These are phyloP conservation scores for Leishmania turanica DNA, from an alignment of 208 protist species.

Conservation along the genomic window DNA sequence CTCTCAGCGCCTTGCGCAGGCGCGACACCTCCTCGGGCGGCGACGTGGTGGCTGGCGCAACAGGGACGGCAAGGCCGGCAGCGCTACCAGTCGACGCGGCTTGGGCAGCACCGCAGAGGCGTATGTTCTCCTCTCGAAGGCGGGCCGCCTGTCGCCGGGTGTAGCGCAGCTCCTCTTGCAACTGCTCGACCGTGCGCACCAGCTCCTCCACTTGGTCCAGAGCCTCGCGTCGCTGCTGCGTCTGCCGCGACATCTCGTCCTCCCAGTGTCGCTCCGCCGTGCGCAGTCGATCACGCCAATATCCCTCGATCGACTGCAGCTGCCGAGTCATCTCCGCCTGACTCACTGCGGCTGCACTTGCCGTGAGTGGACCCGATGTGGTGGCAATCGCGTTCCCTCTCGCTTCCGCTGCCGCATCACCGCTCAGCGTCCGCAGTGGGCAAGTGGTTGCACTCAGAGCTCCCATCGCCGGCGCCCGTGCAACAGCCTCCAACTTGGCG, in stretches of 20 bases:
- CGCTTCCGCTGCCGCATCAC: neutral
- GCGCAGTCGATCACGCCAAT: constrained; percentile 58
- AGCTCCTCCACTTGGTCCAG: constrained; percentile 50
- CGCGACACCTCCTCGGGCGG: constrained; percentile 14
- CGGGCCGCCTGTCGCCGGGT: constrained; percentile 35
- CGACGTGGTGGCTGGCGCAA: neutral
- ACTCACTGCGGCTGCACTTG: constrained; percentile 4
- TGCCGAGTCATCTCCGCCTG: constrained; percentile 44
- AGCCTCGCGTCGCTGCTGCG: constrained; percentile 34
- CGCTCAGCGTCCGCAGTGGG: neutral
- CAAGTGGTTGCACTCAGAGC: neutral
- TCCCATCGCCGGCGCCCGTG: constrained; percentile 26
- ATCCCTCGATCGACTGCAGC: constrained; percentile 47
- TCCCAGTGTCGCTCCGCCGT: constrained; percentile 46
- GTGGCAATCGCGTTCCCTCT: neutral
- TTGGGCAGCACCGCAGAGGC: constrained; percentile 9
- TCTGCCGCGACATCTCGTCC: constrained; percentile 34
- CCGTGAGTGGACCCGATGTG: neutral
- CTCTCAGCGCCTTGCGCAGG: constrained; percentile 17
- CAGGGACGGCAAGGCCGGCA: neutral
- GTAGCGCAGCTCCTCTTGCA: constrained; percentile 45
- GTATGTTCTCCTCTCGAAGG: constrained; percentile 34
- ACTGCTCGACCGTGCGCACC: constrained; percentile 41
- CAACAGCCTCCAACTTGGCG: constrained; percentile 28
- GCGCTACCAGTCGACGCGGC: neutral